Base-by-base conservation (phyloP, 2,329 filamentous ascomycete species). In the Hypoxylon sp. region DNA sequence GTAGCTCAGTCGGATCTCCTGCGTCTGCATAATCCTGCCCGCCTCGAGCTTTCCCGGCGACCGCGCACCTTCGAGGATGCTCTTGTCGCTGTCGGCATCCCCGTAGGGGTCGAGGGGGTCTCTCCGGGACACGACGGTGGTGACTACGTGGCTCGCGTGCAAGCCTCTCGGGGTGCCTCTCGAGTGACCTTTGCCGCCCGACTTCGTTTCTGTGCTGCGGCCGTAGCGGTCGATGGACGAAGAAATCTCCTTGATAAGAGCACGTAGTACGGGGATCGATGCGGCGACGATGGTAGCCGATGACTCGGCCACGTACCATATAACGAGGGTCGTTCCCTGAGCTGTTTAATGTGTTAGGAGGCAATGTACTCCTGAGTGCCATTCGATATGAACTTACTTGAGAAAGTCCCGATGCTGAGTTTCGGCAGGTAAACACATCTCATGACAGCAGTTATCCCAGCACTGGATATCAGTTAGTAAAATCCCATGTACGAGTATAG, bases 231-330 rank as follows among this genome's bases (percentile, higher is more conserved):
- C 62, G n/a, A 56, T 42, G 1, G 64, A 67, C 15, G 63, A 56
- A 11, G 61, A 57, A 17, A 68, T 50, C 29, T 69, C 65, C 27
- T 63, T 66, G 49, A 72, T 53, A 2, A 72, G 63, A n/a, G 67
- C 69, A 1, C 71, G 69, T 6, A 73, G 52, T n/a, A 73, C 70
- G 7, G 72, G 72, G 20, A 73, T 72, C 3, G 70, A 73, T 31
- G 69, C 66, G 4, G 69, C 71, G 2, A 72, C 60, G 20, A 73
- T 69, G 5, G 70, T 69, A 3, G 60, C 64, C 13, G 65, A 52
- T 3, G 68, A 56, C 51, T 73, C 71, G 10, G 67, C 69, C 0
- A 62, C 58, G 13, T 62, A 67, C 71, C 70, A 73, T 8, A 72
- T 69, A 2, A 69, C 64, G 2, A 72, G 56, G 18, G 61, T 58